Percentiles rank a stretch among this genome's conserved stretches.
phyloP scores from a whole-genome alignment of 768 basidiomycete species.

The Amanita molliuscula region DNA sequence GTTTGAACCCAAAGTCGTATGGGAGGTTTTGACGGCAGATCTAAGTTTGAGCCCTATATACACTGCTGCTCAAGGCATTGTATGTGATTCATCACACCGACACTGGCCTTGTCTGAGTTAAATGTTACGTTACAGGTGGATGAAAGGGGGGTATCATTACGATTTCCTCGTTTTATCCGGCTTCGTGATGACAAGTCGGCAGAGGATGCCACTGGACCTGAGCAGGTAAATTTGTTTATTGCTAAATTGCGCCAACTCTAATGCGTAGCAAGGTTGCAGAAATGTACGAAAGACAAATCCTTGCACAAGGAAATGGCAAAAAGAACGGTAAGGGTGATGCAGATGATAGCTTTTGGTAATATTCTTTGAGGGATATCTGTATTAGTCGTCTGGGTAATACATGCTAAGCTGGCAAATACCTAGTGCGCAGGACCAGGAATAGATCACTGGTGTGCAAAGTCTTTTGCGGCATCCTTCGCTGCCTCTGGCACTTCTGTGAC shows the following conservation, averaged over 20 bases:
- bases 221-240: conserved; percentile 51
- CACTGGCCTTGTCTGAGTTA: not conserved
- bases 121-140: conserved; percentile 44
- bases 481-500: conserved; percentile 43
- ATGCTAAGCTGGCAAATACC: conserved; percentile 10
- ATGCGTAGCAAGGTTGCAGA: conserved; percentile 60
- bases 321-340: conserved; percentile 63
- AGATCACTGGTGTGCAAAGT: conserved; percentile 17
- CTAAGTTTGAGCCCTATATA: conserved; percentile 94
- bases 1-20: conserved; percentile 96
- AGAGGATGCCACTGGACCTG: conserved; percentile 88
- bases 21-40: conserved; percentile 98
- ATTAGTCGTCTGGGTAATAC: conserved; percentile 17
- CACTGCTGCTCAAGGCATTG: conserved; percentile 87
- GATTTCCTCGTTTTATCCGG: conserved; percentile 92
- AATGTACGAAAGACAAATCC: conserved; percentile 85
- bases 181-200: conserved; percentile 88
- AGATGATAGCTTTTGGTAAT: conserved; percentile 76
- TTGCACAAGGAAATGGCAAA: conserved; percentile 63
- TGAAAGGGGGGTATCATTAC: conserved; percentile 85
- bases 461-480: conserved; percentile 29
- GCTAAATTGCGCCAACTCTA: conserved; percentile 1
- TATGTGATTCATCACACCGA: conserved; percentile 24
- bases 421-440: conserved; percentile 7
- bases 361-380: conserved; percentile 13